These are phyloP conservation scores for Kwoniella europaea DNA, from an alignment of 768 basidiomycete genomes.

Conservation along the genomic window DNA sequence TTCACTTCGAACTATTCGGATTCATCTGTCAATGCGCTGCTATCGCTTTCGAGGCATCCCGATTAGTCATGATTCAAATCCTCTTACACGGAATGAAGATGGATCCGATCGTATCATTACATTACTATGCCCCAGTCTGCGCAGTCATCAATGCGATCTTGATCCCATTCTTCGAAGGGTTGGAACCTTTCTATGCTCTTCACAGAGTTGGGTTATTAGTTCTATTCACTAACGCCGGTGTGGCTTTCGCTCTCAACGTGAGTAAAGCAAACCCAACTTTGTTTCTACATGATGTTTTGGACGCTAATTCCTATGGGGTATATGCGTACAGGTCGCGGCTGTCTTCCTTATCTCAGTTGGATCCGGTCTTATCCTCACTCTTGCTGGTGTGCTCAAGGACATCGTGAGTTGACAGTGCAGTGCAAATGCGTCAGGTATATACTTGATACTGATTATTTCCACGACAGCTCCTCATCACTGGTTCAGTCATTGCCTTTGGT, in stretches of 20 bases:
- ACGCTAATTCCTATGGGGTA: neutral
- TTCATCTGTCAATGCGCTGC: slow-evolving; percentile 89
- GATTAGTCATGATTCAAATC: slow-evolving; percentile 97
- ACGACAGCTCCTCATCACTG: slow-evolving; percentile 73
- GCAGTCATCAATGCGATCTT: slow-evolving; percentile 84
- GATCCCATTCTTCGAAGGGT: slow-evolving; percentile 90
- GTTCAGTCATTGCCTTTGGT: slow-evolving; percentile 85
- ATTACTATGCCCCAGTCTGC: slow-evolving; percentile 70
- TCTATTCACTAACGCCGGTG: slow-evolving; percentile 78
- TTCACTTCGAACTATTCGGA: slow-evolving; percentile 81
- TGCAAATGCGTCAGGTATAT: too few relatives aligned
- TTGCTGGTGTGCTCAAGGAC: slow-evolving; percentile 91
- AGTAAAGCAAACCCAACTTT: slow-evolving; percentile 8
- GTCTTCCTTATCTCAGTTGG: slow-evolving; percentile 92
- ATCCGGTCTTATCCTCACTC: slow-evolving; percentile 77
- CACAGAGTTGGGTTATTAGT: slow-evolving; percentile 69
- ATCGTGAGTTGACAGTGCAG: slow-evolving; percentile 49
- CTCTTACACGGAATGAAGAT: slow-evolving; percentile 95
- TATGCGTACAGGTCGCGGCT: slow-evolving; percentile 67
- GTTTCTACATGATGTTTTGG: too few relatives aligned
- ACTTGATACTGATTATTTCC: too few relatives aligned
- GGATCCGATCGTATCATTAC: slow-evolving; percentile 95
- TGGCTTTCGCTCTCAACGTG: slow-evolving; percentile 85
- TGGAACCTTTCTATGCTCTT: slow-evolving; percentile 83
- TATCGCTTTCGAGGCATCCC: slow-evolving; percentile 80